These are phyloP conservation scores for Cercophora sp. DNA, from an alignment of 495 filamentous ascomycete species.

Conservation along the genomic window DNA sequence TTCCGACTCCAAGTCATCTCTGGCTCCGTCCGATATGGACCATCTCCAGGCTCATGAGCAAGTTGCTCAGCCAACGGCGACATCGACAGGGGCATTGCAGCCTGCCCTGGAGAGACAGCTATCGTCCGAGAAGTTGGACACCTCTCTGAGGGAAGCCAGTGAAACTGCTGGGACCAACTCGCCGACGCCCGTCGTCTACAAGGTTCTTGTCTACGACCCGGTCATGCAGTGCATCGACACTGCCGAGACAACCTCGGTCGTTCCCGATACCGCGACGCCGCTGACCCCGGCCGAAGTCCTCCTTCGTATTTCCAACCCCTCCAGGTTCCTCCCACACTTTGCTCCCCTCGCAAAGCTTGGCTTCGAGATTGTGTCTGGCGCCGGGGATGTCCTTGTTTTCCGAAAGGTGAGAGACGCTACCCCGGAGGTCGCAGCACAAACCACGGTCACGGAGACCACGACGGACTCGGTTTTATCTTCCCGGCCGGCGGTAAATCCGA, in stretches of 20 bases:
- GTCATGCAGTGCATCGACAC: slow-evolving; percentile 55
- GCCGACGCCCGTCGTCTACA: slow-evolving; percentile 60
- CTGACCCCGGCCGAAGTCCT: slow-evolving; percentile 60
- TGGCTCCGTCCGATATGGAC: slow-evolving; percentile 18
- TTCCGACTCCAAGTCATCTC: slow-evolving; percentile 8
- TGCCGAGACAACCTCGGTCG: slow-evolving; percentile 60
- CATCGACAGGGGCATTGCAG: slow-evolving; percentile 25
- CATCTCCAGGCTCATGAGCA: too few species aligned
- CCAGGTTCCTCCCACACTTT: slow-evolving; percentile 70
- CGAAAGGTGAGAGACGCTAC: slow-evolving; percentile 48
- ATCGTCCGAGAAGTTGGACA: too few species aligned
- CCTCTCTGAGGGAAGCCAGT: too few species aligned
- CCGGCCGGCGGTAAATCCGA: slow-evolving; percentile 42
- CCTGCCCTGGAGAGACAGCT: slow-evolving; percentile 32
- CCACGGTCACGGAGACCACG: not conserved
- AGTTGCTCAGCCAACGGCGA: too few species aligned
- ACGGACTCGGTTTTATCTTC: not conserved
- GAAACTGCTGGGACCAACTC: too few species aligned
- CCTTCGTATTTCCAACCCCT: slow-evolving; percentile 61
- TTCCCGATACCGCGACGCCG: slow-evolving; percentile 39
- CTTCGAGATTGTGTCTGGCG: slow-evolving; percentile 69
- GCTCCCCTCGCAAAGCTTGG: slow-evolving; percentile 59
- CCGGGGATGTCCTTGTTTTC: slow-evolving; percentile 69
- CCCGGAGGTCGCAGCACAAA: not conserved
- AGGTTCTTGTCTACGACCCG: slow-evolving; percentile 69